phyloP scores from a whole-genome alignment of 176 grass and related monocot genomes.

The Triticum urartu region DNA sequence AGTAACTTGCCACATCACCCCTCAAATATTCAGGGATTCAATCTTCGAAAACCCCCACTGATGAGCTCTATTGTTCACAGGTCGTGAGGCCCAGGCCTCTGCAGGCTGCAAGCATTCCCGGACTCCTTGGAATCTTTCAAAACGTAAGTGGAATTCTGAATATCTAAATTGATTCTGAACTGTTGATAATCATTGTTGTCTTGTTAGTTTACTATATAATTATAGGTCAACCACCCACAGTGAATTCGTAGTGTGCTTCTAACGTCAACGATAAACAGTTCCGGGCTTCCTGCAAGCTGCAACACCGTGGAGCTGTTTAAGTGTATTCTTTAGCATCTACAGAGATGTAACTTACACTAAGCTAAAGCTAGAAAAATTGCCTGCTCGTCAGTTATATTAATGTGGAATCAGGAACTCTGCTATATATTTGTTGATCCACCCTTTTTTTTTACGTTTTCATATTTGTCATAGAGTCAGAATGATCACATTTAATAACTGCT shows the following conservation, averaged over 20 bases:
- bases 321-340: not conserved
- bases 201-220: constrained; percentile 3
- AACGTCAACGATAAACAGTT: not conserved
- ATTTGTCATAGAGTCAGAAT: not conserved
- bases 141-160: constrained; percentile 51
- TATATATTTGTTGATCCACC: not conserved
- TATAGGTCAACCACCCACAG: not conserved
- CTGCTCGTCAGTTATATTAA: not conserved
- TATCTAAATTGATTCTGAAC: not conserved
- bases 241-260: not conserved
- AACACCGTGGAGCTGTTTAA: not conserved
- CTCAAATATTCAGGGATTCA: not conserved
- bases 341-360: not conserved
- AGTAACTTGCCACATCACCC: not conserved
- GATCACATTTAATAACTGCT: constrained; percentile 10
- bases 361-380: constrained; percentile 7
- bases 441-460: not conserved
- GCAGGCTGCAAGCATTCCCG: constrained; percentile 96
- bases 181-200: not conserved
- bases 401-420: not conserved
- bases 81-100: constrained; percentile 86
- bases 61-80: constrained; percentile 40
- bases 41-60: constrained; percentile 6
- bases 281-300: not conserved
- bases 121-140: constrained; percentile 93